Percentiles rank a stretch among this genome's conserved stretches.
Conservation (phyloP, 2,329 filamentous ascomycete genomes). For the Colletotrichum sp. region DNA sequence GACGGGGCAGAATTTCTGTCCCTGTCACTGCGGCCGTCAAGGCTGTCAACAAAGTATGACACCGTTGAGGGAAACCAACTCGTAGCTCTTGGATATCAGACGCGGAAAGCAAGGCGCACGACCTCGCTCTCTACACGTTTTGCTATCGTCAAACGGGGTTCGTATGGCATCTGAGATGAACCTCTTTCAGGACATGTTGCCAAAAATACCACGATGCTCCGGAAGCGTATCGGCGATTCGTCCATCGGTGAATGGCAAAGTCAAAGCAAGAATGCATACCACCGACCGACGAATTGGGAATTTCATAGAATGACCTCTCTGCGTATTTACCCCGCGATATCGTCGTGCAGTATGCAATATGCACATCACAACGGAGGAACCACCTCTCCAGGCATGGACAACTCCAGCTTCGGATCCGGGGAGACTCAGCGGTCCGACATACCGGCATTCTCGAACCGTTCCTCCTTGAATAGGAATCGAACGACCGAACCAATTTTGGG, state of each 20-base stretch:
- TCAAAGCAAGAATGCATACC: neutral
- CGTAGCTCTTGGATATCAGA: neutral
- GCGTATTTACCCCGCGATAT: neutral
- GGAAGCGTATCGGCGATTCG: neutral
- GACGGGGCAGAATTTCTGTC: neutral
- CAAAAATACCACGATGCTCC: neutral
- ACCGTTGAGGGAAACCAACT: neutral
- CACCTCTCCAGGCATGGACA: neutral
- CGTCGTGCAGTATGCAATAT: neutral
- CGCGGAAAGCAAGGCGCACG: neutral
- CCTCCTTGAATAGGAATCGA: neutral
- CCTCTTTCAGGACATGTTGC: neutral
- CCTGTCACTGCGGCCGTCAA: neutral
- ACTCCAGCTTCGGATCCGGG: neutral
- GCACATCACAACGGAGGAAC: neutral
- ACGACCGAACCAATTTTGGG: neutral
- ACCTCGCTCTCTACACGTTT: neutral
- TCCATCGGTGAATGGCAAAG: neutral
- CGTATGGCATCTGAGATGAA: neutral
- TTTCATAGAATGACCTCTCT: neutral
- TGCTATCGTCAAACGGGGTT: neutral
- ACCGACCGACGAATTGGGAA: neutral
- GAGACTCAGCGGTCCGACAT: neutral
- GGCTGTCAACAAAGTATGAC: neutral
- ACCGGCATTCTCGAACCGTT: neutral